Evolutionary conservation across 352 stramenopile genomes (phyloP).

Genomic region (Globisporangium takayamanum): DNA sequence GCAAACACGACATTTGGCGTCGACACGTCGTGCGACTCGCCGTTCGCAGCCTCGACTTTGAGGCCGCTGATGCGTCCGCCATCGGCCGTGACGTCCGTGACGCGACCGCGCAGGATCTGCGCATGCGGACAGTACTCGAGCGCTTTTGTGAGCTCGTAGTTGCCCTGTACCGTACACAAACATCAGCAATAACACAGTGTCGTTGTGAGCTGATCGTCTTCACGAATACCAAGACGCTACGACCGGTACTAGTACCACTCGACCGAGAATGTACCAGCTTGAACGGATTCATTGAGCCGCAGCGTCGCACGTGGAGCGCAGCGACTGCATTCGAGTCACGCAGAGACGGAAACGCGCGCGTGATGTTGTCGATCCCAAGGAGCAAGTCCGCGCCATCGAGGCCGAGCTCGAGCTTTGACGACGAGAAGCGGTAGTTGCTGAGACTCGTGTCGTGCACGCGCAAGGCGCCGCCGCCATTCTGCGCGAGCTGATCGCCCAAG

Average conservation of each 20-base stretch:
- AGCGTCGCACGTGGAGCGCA: conserved; percentile 63
- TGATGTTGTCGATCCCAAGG: conserved; percentile 55
- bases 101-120: conserved; percentile 47
- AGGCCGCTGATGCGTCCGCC: conserved; percentile 49
- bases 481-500: conserved; percentile 36
- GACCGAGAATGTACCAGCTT: conserved; percentile 31
- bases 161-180: conserved; percentile 15
- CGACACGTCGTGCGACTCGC: conserved; percentile 49
- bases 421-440: conserved; percentile 37
- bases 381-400: conserved; percentile 63
- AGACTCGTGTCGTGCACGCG: conserved; percentile 37
- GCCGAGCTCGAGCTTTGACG: conserved; percentile 42
- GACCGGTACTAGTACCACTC: too few relatives aligned
- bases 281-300: conserved; percentile 62
- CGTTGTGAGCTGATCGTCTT: not conserved
- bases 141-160: conserved; percentile 61
- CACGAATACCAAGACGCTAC: not conserved
- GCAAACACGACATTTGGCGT: conserved; percentile 67
- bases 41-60: conserved; percentile 40
- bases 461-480: conserved; percentile 44
- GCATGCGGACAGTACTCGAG: conserved; percentile 54
- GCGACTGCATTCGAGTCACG: conserved; percentile 47
- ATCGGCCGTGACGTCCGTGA: conserved; percentile 47
- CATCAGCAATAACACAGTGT: not conserved
- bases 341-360: conserved; percentile 48